phyloP scores from a whole-genome alignment of 805 yeast genomes.

The Cyberlindnera samutprakarnensis region DNA sequence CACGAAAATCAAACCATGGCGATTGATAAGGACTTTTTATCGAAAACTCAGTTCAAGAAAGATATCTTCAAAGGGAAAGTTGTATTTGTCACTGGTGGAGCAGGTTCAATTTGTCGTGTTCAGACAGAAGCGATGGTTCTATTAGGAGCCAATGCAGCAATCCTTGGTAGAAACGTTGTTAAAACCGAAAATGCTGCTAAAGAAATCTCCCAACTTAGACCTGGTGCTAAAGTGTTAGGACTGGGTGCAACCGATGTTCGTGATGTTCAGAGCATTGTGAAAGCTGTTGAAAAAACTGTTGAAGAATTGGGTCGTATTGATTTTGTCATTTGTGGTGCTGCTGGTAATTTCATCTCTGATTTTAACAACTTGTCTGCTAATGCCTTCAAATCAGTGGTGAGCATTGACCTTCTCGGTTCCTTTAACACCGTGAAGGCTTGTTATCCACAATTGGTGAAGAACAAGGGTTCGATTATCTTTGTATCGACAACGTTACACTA shows the following conservation, averaged over 20 bases:
- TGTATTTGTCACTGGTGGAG: constrained; percentile 90
- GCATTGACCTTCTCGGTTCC: constrained; percentile 83
- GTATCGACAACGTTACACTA: constrained; percentile 89
- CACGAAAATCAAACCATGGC: background rate
- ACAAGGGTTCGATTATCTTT: constrained; percentile 67
- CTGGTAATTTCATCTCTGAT: constrained; percentile 85
- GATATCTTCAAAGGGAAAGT: constrained; percentile 77
- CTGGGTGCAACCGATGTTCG: constrained; percentile 76
- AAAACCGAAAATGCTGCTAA: constrained; percentile 62
- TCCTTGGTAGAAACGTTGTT: constrained; percentile 67
- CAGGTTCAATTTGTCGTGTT: constrained; percentile 90
- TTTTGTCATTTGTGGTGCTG: constrained; percentile 90
- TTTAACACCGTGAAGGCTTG: constrained; percentile 86
- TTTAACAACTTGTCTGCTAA: constrained; percentile 72
- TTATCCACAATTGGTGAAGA: constrained; percentile 52
- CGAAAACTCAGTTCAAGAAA: constrained; percentile 37
- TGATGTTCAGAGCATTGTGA: constrained; percentile 45
- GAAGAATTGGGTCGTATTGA: constrained; percentile 70
- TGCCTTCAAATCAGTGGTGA: constrained; percentile 83
- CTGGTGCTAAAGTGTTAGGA: constrained; percentile 63
- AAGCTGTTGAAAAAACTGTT: constrained; percentile 63
- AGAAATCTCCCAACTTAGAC: constrained; percentile 51
- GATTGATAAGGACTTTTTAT: constrained; percentile 22
- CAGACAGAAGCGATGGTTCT: constrained; percentile 80
- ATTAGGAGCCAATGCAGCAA: constrained; percentile 82